Base-by-base conservation (phyloP, 495 filamentous ascomycete species). In the Pseudoneurospora amorphoporcata region DNA sequence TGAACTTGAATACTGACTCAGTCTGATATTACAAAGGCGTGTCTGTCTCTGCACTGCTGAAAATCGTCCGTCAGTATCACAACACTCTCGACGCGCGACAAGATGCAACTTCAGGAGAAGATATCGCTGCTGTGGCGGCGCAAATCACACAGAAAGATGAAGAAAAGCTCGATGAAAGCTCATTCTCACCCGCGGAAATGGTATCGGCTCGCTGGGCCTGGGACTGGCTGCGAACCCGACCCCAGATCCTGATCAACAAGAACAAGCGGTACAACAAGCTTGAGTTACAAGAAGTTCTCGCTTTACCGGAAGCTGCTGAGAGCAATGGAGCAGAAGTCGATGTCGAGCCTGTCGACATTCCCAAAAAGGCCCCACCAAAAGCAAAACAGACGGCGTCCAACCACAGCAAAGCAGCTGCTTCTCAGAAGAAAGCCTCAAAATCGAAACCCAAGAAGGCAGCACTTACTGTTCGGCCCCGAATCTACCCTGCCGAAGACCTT, bases 191-290 rank as follows among this genome's bases (percentile, higher is more conserved):
- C 4, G 75, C 77, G 29, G 80, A 83, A 68, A 71, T 82, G 74
- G 76, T 70, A 16, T 77, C 82, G 16, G 78, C 77, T 14, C 78
- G 79, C 58, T 84, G 82, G 73, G 80, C 82, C 14, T 86, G 84
- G 84, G 75, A 76, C 70, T 86, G 84, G 84, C 69, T 85, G 41
- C 80, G 81, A 23, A 76, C 75, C 32, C 80, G 81, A 42, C 71
- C 79, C 0, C 83, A 86, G 19, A 83, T 86, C 23, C 81, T 79
- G 12, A 79, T 86, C 39, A 83, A 83, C 42, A 74, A 73, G 8
- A 73, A 83, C 53, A 80, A 80, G 69, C 73, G 75, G 39, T 85
- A 79, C 71, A 85, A 85, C 70, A 76, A 79, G n/a, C 78, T 84
- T 53, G 76, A 77, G 23, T 69, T 85, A 61, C 75, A 79, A 53